These are phyloP conservation scores for Diaporthe sp. DNA, from an alignment of 2,329 filamentous ascomycete species.

Conservation along the genomic window DNA sequence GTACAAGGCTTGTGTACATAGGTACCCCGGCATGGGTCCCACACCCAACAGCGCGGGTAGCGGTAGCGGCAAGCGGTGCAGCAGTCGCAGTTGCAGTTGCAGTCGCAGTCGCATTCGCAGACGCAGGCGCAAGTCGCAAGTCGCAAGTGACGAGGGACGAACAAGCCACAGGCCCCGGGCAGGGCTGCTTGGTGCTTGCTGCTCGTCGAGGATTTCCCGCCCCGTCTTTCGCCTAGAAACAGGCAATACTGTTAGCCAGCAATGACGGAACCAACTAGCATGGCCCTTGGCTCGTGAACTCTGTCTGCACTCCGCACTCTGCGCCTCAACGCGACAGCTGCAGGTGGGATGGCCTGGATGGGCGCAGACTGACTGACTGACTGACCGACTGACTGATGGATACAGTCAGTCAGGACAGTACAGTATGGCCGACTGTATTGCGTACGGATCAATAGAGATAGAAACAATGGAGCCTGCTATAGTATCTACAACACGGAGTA, in stretches of 20 bases:
- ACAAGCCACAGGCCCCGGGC: background rate
- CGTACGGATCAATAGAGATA: slow-evolving; percentile 22
- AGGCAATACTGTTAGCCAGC: background rate
- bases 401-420: slow-evolving; percentile 8
- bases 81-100: background rate
- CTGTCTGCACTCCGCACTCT: slow-evolving; percentile 5
- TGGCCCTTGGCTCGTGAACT: slow-evolving; percentile 10
- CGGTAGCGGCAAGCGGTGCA: slow-evolving; percentile 2
- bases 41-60: slow-evolving; percentile 23
- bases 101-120: background rate
- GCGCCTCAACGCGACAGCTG: too few species aligned
- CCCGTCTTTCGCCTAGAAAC: slow-evolving; percentile 35
- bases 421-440: slow-evolving; percentile 13
- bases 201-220: slow-evolving; percentile 33
- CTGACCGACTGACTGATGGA: background rate
- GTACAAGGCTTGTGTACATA: background rate
- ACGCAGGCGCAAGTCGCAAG: background rate
- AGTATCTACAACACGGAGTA: background rate
- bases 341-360: too few species aligned
- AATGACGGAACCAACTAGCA: background rate
- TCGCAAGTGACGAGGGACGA: background rate
- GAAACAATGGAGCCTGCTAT: background rate
- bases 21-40: background rate
- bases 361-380: slow-evolving; percentile 5
- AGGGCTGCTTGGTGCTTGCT: background rate